Evolutionary conservation across 306 rosid species (phyloP).

Genomic region (Mimosa bimucronata): DNA sequence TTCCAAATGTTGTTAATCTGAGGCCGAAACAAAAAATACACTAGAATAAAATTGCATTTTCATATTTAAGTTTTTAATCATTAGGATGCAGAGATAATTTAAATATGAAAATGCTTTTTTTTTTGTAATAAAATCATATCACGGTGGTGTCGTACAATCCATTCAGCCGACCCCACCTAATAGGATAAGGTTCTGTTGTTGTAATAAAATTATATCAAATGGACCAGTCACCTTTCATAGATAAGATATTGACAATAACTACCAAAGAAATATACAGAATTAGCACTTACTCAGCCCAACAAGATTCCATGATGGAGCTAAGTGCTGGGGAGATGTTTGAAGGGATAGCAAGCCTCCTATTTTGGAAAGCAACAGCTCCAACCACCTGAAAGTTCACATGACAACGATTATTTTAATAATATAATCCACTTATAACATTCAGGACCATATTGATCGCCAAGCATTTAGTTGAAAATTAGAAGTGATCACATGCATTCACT

Average conservation of each 20-base stretch:
- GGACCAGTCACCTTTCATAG: background rate
- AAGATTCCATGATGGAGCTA: constrained; percentile 86
- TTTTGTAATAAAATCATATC: too few species aligned
- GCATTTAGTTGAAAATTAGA: constrained; percentile 9
- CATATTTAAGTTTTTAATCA: too few species aligned
- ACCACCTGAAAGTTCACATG: constrained; percentile 67
- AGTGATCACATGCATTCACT: constrained; percentile 1
- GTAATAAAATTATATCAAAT: background rate
- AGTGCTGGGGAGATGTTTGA: constrained; percentile 66
- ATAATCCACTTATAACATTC: constrained; percentile 6
- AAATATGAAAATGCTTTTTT: too few species aligned
- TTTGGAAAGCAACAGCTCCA: constrained; percentile 98
- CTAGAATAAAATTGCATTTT: too few species aligned
- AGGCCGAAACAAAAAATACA: too few species aligned
- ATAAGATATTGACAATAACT: background rate
- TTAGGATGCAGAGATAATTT: too few species aligned
- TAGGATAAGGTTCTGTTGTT: too few species aligned
- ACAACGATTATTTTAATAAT: background rate
- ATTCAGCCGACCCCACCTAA: too few species aligned
- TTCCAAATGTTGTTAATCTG: too few species aligned
- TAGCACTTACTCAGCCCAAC: constrained; percentile 92
- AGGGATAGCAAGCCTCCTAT: constrained; percentile 81
- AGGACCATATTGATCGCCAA: constrained; percentile 18
- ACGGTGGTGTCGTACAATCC: too few species aligned
- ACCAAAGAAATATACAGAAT: background rate